Base-by-base conservation (phyloP, 2,329 filamentous ascomycete genomes). In the Immersiporthe knoxdaviesiana region DNA sequence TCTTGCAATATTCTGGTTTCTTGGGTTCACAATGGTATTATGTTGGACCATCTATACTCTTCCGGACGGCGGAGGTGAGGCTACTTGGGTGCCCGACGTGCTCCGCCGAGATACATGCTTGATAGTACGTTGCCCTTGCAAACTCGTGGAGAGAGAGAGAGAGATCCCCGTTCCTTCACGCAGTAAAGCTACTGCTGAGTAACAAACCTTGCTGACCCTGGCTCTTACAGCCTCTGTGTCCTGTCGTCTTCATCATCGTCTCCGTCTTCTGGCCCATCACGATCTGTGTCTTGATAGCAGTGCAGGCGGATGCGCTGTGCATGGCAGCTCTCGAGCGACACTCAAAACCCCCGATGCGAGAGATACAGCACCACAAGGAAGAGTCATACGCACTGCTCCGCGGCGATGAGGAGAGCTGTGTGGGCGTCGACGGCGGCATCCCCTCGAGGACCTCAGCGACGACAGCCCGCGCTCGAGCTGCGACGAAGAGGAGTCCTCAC, bases 181-280 rank as follows among this genome's bases (percentile, higher is more conserved):
- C n/a, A n/a, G n/a, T n/a, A n/a, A n/a, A n/a, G n/a, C n/a, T n/a
- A n/a, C n/a, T n/a, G n/a, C 35, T 8, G 35, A 35, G 35, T 35
- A 18, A 50, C 16, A 21, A 4, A 18, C 8, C 16, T 50, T 52
- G 39, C 64, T 66, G 37, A 66, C 39, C 11, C 18, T n/a, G 12
- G 18, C 8, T 24, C 21, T 11, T 6, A n/a, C n/a, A 67, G 65
- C 65, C 61, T 7, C n/a, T 70, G n/a, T 70, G 61, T 35, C 68
- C 68, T 30, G 16, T 70, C 60, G 35, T 70, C 37, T 68, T 68
- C 62, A 16, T 64, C 27, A 32, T 68, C 5, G 65, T 66, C 8
- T 66, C 68, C 54, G 37, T 70, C 56, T 61, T 70, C 65, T 70
- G 68, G 68, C 68, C 68, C 18, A 56, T 68, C 12, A 47, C 63